Evolutionary conservation across 2,329 filamentous ascomycete species (phyloP).

Genomic region (Aspergillus phoenicis): DNA sequence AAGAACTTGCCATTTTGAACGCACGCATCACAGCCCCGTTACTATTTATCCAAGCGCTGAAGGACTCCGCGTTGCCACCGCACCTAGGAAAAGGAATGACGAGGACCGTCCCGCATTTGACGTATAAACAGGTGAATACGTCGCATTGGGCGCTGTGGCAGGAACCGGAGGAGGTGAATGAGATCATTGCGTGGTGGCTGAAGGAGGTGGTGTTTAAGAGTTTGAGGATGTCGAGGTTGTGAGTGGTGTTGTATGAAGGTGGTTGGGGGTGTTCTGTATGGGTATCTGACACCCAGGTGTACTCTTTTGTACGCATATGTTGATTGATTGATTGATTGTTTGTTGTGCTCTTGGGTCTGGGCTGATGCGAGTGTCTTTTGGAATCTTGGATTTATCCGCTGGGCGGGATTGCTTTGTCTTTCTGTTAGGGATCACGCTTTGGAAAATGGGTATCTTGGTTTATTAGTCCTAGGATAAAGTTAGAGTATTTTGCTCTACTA

Average conservation of each 20-base stretch:
- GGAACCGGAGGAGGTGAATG: constrained; percentile 70
- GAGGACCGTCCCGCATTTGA: constrained; percentile 64
- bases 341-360: not conserved
- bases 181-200: constrained; percentile 68
- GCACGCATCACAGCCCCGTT: constrained; percentile 62
- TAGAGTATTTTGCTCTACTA: no score
- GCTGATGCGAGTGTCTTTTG: no score
- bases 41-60: constrained; percentile 72
- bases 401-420: no score
- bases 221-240: constrained; percentile 18
- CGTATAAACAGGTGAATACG: constrained; percentile 65
- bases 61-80: constrained; percentile 73
- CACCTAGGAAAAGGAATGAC: constrained; percentile 73
- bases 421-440: no score
- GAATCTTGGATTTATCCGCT: no score
- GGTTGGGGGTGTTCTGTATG: not conserved
- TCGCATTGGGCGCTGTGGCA: constrained; percentile 85
- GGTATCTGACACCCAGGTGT: not conserved
- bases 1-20: constrained; percentile 59
- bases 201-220: constrained; percentile 55
- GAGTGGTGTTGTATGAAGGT: not conserved
- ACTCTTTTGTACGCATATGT: not conserved
- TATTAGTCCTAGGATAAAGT: no score
- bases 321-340: not conserved
- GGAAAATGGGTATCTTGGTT: no score